Base-by-base conservation (phyloP, 164 flowering plant genomes). In the Magnolia kwangsiensis region DNA sequence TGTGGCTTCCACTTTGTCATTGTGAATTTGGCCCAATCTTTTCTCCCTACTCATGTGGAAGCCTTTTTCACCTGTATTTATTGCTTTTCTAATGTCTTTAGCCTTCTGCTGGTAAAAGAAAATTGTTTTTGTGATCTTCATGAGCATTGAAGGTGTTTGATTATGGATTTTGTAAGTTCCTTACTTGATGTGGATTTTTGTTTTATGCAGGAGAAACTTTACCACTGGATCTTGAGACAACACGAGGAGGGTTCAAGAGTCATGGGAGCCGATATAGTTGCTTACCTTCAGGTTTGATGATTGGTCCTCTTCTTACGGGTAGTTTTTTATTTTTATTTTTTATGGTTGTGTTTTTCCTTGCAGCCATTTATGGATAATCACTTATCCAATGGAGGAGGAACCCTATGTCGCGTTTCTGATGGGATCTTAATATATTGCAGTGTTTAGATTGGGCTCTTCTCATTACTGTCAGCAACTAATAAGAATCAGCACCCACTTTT, bases 181-280 rank as follows among this genome's bases (percentile, higher is more conserved):
- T 27, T 27, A 27, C 29, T 27, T 67, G 71, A 14, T 67, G 16
- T 29, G 71, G 18, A 11, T 67, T 11, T 64, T 67, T 67, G 73
- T 6, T 73, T 2, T 66, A 16, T 84, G 65, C 83, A 92, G 98
- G 98, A 94, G 73, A 94, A 94, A 79, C 91, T 94, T 18, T 91
- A 91, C 75, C 92, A 89, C 18, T 94, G 96, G 97, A 88, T 92
- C 50, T 82, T 81, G 87, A 86, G 90, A 76, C 96, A 92, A 79
- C 89, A 92, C 77, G 96, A 90, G 78, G 91, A 79, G 75, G 96
- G 98, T 69, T 81, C 90, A 20, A 88, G 96, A 82, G 90, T 90
- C 69, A 70, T 82, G 13, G 83, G 90, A 58, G 45, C 45, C 45
- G 98, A 92, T 79, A 81, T 92, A 76, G 63, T 92, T 50, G 75